Percentiles rank a stretch among this genome's conserved stretches.
Conservation (phyloP, 495 filamentous ascomycete genomes). For the Staphylotrichum tortipilum region DNA sequence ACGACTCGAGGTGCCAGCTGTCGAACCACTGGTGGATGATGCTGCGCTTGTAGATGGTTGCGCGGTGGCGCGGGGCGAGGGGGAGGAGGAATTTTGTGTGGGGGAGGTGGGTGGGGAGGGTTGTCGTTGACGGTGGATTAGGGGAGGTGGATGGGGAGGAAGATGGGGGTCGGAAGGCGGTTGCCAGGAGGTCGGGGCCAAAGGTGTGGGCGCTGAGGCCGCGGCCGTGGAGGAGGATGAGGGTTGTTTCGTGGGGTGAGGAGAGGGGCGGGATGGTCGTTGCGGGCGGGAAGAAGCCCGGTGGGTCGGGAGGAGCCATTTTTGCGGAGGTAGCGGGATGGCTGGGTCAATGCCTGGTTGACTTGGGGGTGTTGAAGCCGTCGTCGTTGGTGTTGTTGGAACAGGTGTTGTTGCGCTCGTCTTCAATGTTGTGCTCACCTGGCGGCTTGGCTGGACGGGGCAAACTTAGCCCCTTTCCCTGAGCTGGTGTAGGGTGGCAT, state of each 20-base stretch:
- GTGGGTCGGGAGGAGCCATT: slow-evolving; percentile 8
- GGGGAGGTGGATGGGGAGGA: neutral
- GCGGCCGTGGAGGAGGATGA: slow-evolving; percentile 44
- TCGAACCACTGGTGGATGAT: slow-evolving; percentile 52
- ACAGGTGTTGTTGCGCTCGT: no score
- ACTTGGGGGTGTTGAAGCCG: neutral
- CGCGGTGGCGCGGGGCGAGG: slow-evolving; percentile 35
- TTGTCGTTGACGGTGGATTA: neutral
- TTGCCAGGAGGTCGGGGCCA: slow-evolving; percentile 19
- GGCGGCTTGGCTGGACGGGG: no score
- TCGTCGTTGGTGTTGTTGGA: no score
- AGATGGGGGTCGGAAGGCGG: slow-evolving; percentile 3
- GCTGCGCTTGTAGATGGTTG: slow-evolving; percentile 35
- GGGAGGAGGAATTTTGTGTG: slow-evolving; percentile 38
- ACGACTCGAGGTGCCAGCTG: slow-evolving; percentile 34
- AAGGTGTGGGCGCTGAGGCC: slow-evolving; percentile 32
- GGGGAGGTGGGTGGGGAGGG: slow-evolving; percentile 16
- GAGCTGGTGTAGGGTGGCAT: no score
- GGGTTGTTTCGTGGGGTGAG: slow-evolving; percentile 29
- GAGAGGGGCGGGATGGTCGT: slow-evolving; percentile 20
- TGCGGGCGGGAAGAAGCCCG: slow-evolving; percentile 19
- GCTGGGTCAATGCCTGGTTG: neutral
- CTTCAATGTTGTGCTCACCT: no score
- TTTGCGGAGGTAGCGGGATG: neutral
- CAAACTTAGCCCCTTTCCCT: no score